phyloP scores from a whole-genome alignment of 352 stramenopile genomes.

The Elongisporangium senticosum region DNA sequence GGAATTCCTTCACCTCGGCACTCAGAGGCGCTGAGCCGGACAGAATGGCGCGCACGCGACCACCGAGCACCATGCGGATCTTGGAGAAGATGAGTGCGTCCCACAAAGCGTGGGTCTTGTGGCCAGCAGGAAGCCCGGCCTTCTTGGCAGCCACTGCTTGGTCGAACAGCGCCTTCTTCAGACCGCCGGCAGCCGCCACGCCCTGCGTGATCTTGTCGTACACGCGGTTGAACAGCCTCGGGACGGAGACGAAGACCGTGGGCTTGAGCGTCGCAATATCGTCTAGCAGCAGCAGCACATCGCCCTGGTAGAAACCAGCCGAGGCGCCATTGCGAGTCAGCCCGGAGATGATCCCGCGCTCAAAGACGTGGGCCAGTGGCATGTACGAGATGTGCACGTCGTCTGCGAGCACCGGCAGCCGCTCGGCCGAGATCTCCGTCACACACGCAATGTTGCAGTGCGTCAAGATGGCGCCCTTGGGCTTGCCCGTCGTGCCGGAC shows the following conservation, averaged over 20 bases:
- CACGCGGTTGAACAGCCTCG: slow-evolving; percentile 95
- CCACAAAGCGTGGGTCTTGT: slow-evolving; percentile 84
- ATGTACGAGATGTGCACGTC: slow-evolving; percentile 96
- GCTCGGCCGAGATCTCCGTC: slow-evolving; percentile 17
- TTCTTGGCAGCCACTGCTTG: slow-evolving; percentile 57
- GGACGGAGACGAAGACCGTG: slow-evolving; percentile 92
- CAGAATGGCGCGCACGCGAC: slow-evolving; percentile 86
- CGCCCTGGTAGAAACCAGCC: slow-evolving; percentile 76
- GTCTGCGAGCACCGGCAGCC: slow-evolving; percentile 20
- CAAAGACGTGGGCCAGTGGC: slow-evolving; percentile 96
- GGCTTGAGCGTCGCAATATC: slow-evolving; percentile 91
- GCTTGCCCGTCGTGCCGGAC: slow-evolving; percentile 93
- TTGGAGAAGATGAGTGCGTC: slow-evolving; percentile 96
- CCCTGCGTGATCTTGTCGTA: slow-evolving; percentile 93
- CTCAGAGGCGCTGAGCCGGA: slow-evolving; percentile 92
- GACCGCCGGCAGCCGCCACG: slow-evolving; percentile 41
- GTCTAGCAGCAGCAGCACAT: slow-evolving; percentile 89
- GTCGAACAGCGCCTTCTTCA: slow-evolving; percentile 73
- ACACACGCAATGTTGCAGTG: slow-evolving; percentile 71
- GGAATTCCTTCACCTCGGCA: slow-evolving; percentile 93
- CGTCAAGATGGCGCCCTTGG: slow-evolving; percentile 94
- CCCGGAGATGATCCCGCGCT: slow-evolving; percentile 85
- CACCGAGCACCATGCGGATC: slow-evolving; percentile 89
- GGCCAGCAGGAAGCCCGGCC: slow-evolving; percentile 34
- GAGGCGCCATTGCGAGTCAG: slow-evolving; percentile 81